Evolutionary conservation across 202 grass and related monocot species (phyloP), one percentile per base, ranked within the genome.

Genomic region (Zoysia matrella): DNA sequence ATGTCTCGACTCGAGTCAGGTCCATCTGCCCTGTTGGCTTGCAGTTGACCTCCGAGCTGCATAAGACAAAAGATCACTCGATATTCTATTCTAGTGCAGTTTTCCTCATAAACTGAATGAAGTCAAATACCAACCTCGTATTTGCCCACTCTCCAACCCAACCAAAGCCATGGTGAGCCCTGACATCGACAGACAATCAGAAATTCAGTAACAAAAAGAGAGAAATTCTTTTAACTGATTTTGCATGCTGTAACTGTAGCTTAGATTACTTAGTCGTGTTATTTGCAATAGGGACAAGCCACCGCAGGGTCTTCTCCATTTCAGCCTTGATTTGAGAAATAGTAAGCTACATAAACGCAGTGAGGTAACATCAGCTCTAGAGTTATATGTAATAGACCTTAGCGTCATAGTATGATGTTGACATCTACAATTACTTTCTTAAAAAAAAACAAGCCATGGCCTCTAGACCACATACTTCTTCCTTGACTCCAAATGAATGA

Each of bases 91-190:
- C 44, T 72, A 70, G 45, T 65, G 40, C n/a, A n/a, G 54, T 53
- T 49, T 60, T 60, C 58, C 10, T 73, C 48, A 64, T 73, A 60
- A 76, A 83, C 45, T 66, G 15, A 74, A 75, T 48, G 13, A 74
- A 74, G 73, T 72, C 49, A 11, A 67, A 74, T 83, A 80, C 83
- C 63, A 72, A 99, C 96, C 96, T 91, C 49, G 77, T 90, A 68
- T 89, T 93, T 73, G 96, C 96, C 96, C 96, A 99, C 72, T 99
- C 96, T 78, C 96, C 96, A 83, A 99, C 96, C 92, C 96, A 99
- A 52, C 96, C 96, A 46, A 99, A 99, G 65, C 96, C 92, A 83
- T 99, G 96, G 77, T 99, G 92, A 71, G 89, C 96, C 87, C 96
- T 99, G 89, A 60, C 39, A 79, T 81, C 45, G 16, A 79, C 6